phyloP scores from a whole-genome alignment of 495 filamentous ascomycete species.

The Tuber aestivum region DNA sequence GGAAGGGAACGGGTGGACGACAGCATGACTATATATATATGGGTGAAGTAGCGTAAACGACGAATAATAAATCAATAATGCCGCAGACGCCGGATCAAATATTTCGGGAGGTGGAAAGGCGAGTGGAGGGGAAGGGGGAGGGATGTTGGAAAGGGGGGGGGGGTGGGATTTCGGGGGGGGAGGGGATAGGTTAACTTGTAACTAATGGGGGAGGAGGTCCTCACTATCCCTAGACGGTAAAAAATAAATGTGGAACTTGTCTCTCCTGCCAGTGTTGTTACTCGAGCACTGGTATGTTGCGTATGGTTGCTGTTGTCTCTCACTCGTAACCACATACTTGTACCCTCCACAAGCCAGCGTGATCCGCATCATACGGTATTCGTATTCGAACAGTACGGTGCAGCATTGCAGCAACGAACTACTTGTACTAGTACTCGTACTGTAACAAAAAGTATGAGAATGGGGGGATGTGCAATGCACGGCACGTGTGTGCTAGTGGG shows the following conservation, averaged over 20 bases:
- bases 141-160: slow-evolving; percentile 3
- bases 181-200: slow-evolving; percentile 8
- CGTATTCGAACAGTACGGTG: background rate
- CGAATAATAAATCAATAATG: slow-evolving; percentile 21
- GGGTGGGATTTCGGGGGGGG: slow-evolving; percentile 5
- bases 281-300: background rate
- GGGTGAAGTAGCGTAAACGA: background rate
- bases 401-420: background rate
- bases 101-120: slow-evolving; percentile 6
- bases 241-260: slow-evolving; percentile 8
- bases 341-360: background rate
- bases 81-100: slow-evolving; percentile 11
- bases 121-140: slow-evolving; percentile 5
- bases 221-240: background rate
- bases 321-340: background rate
- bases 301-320: background rate
- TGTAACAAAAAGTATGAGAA: too few relatives aligned
- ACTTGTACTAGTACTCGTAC: too few relatives aligned
- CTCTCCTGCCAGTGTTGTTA: background rate
- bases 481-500: background rate
- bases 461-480: background rate
- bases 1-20: slow-evolving; percentile 14
- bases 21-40: slow-evolving; percentile 36
- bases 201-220: slow-evolving; percentile 15
- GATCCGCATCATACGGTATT: background rate